Evolutionary conservation across 306 rosid genomes (phyloP).

Genomic region (Mimosa pudica): DNA sequence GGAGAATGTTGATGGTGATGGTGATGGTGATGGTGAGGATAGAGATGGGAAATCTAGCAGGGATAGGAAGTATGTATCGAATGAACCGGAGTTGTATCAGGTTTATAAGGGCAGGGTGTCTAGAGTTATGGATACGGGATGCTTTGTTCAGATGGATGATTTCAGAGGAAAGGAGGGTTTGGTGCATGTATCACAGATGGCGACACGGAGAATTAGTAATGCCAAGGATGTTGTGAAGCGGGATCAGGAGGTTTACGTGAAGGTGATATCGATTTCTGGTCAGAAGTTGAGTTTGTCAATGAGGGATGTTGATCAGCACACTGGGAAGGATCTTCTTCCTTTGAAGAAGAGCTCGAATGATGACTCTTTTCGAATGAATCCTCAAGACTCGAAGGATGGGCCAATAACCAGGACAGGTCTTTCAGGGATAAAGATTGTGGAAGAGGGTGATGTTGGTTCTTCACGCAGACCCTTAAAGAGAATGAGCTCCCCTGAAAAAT

Average conservation of each 20-base stretch:
- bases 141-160: slow-evolving; percentile 77
- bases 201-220: slow-evolving; percentile 65
- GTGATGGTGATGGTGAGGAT: slow-evolving; percentile 37
- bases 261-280: slow-evolving; percentile 75
- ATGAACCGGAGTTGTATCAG: slow-evolving; percentile 66
- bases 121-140: slow-evolving; percentile 83
- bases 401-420: slow-evolving; percentile 71
- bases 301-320: slow-evolving; percentile 87
- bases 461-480: slow-evolving; percentile 83
- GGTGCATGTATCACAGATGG: slow-evolving; percentile 89
- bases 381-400: slow-evolving; percentile 65
- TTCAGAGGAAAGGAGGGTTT: slow-evolving; percentile 84
- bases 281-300: slow-evolving; percentile 83
- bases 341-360: slow-evolving; percentile 63
- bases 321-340: slow-evolving; percentile 80
- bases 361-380: slow-evolving; percentile 58
- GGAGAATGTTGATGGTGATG: slow-evolving; percentile 44
- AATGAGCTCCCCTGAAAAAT: slow-evolving; percentile 92
- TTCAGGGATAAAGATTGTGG: slow-evolving; percentile 83
- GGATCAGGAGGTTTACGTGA: slow-evolving; percentile 81
- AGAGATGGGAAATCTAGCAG: slow-evolving; percentile 37
- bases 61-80: slow-evolving; percentile 39
- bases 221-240: slow-evolving; percentile 89
- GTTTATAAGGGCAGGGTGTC: slow-evolving; percentile 82
- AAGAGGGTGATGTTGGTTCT: slow-evolving; percentile 57